A percentile compares a stretch with the other conserved stretches of the same genome.
phyloP scores from a whole-genome alignment of 352 stramenopile genomes.

The Pythium graminicola region DNA sequence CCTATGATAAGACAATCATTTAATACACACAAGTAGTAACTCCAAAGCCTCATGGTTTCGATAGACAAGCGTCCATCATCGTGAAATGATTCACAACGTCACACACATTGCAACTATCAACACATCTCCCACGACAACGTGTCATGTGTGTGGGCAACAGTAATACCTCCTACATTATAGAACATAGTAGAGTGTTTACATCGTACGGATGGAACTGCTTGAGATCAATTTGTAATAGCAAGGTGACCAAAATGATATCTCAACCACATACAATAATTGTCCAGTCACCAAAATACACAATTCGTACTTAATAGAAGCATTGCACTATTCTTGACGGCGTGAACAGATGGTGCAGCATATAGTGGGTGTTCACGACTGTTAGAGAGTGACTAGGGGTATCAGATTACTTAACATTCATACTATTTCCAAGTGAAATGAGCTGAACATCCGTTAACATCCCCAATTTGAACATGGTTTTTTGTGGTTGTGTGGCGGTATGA shows the following conservation, averaged over 20 bases:
- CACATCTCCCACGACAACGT: too few relatives aligned
- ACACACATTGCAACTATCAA: too few relatives aligned
- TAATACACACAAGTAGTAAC: too few relatives aligned
- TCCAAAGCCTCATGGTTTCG: too few relatives aligned
- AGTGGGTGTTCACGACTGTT: constrained; percentile 7
- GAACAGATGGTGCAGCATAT: constrained; percentile 2
- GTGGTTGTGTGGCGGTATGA: constrained; percentile 20
- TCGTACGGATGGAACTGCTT: too few relatives aligned
- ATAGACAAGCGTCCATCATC: too few relatives aligned
- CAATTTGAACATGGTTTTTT: constrained; percentile 19
- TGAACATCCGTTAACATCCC: constrained; percentile 17
- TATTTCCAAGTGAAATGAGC: neutral
- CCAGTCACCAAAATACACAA: constrained; percentile 2
- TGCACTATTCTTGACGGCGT: neutral
- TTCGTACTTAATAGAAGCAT: constrained; percentile 3
- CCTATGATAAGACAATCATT: constrained; percentile 20
- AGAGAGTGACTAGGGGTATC: neutral
- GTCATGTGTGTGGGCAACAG: too few relatives aligned
- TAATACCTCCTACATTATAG: too few relatives aligned
- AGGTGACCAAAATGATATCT: too few relatives aligned
- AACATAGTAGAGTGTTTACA: too few relatives aligned
- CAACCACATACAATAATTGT: constrained; percentile 1
- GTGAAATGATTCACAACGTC: too few relatives aligned
- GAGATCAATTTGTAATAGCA: too few relatives aligned
- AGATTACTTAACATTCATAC: neutral